These are phyloP conservation scores for Salvia miltiorrhiza DNA, from an alignment of 257 asterid genomes.

Conservation along the genomic window DNA sequence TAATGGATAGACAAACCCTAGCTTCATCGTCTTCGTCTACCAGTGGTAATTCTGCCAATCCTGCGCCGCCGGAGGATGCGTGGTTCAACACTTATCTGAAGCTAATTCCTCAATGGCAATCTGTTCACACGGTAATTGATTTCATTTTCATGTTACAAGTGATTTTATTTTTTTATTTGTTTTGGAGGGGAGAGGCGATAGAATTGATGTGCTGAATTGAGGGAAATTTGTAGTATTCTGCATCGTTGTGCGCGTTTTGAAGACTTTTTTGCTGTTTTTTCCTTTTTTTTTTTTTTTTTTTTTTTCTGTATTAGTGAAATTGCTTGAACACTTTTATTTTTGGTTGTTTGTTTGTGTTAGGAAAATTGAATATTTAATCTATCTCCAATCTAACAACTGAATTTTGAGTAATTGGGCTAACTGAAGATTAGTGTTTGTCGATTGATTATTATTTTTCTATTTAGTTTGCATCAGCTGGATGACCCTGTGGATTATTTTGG, in stretches of 20 bases:
- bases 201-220: background rate
- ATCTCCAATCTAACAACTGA: background rate
- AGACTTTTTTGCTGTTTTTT: background rate
- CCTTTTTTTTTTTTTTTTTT: background rate
- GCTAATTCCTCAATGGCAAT: constrained; percentile 63
- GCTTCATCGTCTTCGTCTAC: constrained; percentile 59
- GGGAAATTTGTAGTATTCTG: background rate
- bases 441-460: background rate
- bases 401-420: background rate
- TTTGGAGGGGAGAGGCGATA: background rate
- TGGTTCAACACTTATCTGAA: constrained; percentile 56
- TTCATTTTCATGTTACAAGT: background rate
- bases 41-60: constrained; percentile 19
- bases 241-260: constrained; percentile 7
- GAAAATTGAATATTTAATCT: background rate
- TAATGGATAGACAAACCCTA: constrained; percentile 73
- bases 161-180: background rate
- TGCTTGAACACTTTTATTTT: background rate
- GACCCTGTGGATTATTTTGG: background rate
- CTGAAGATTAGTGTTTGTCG: background rate
- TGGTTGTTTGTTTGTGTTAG: background rate
- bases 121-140: constrained; percentile 45
- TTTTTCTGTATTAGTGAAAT: background rate
- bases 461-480: background rate
- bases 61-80: constrained; percentile 80